phyloP scores from a whole-genome alignment of 139 green algal genomes.

The Chlamydomonas urium region DNA sequence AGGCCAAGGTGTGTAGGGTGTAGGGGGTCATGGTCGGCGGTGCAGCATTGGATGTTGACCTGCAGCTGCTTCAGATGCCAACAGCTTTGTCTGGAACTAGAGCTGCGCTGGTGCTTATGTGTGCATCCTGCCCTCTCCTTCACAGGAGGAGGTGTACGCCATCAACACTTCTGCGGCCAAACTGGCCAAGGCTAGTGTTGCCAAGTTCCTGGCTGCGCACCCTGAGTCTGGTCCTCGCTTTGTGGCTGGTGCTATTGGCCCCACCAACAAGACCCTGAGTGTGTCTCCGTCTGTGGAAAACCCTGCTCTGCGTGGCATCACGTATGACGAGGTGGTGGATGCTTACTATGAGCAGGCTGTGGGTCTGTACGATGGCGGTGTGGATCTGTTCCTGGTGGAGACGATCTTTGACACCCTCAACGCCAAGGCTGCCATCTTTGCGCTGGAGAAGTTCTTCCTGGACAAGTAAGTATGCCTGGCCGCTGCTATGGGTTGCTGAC shows the following conservation, averaged over 20 bases:
- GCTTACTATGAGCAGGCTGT: constrained; percentile 90
- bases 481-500: no score
- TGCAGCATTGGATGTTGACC: neutral
- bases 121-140: neutral
- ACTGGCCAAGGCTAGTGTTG: constrained; percentile 76
- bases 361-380: constrained; percentile 83
- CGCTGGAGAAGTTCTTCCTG: constrained; percentile 90
- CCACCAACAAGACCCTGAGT: constrained; percentile 95
- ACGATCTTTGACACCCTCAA: constrained; percentile 99
- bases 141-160: constrained; percentile 68
- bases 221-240: constrained; percentile 76
- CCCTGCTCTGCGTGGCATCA: constrained; percentile 88
- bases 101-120: neutral
- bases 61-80: neutral
- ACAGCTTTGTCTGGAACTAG: neutral
- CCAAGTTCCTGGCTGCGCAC: constrained; percentile 72
- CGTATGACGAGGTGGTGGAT: constrained; percentile 92
- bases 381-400: constrained; percentile 96
- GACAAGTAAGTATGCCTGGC: constrained; percentile 37
- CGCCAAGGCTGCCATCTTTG: constrained; percentile 91
- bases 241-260: constrained; percentile 91
- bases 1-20: constrained; percentile 45
- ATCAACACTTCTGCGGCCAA: constrained; percentile 89
- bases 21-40: neutral
- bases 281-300: constrained; percentile 97